Base-by-base conservation (phyloP, 2,329 filamentous ascomycete genomes). In the Aspergillus chevalieri region DNA sequence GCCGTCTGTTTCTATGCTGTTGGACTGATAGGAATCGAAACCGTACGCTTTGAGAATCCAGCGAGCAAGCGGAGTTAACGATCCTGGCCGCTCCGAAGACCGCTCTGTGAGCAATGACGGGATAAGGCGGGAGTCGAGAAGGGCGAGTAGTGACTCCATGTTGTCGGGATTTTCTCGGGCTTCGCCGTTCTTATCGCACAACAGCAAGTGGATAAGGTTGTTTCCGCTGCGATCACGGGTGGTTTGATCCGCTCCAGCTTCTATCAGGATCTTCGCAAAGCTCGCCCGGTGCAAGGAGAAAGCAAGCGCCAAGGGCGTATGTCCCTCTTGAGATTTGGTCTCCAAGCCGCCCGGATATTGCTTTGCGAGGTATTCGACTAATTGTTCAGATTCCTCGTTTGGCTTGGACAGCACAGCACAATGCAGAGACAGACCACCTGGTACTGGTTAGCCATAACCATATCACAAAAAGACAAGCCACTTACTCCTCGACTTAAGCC, bases 261-360 rank as follows among this genome's bases (percentile, higher is more conserved):
- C 72, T 46, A 92, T 75, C 33, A 95, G 75, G 0, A 81, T 72
- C 58, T 81, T 79, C 14, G 79, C 66, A 28, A 60, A 64, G 14
- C 50, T 55, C 7, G 53, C 33, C 5, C 58, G 57, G 30, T 58
- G 63, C 3, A 80, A 68, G 2, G 74, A 68, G 53, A 83, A 85
- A 1, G 88, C 87, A 8, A 88, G 64, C 49, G 83, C 77, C 1
- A 94, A 74, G 1, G 89, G 87, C 0, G 87, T 91, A 1, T 63
- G 57, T 15, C 65, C 67, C 15, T 52, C 52, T 2, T 44, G 28
- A 1, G 62, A 66, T 59, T 82, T 87, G 45, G 78, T 74, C 49
- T 89, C 81, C 1, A 94, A 60, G 1, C 76, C 77, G 2, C 78
- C 72, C 0, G 87, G 87, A 49, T 78, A 76, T 9, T 77, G 74